phyloP scores from a whole-genome alignment of 495 filamentous ascomycete genomes.

The Penicillium lagena region DNA sequence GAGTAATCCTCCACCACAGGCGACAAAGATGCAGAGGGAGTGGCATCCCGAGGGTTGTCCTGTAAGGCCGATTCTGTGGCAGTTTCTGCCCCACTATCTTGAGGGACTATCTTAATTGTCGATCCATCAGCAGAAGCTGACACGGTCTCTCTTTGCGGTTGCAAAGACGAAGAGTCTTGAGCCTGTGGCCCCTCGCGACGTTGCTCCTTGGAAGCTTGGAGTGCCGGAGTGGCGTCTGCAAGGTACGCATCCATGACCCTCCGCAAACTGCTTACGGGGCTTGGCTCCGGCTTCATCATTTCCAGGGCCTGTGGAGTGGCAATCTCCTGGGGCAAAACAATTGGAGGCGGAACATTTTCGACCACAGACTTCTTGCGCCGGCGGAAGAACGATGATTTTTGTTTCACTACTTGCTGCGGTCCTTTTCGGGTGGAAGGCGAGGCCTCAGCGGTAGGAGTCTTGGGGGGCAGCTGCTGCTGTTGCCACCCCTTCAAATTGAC shows the following conservation, averaged over 20 bases:
- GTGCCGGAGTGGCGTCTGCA: slow-evolving; percentile 16
- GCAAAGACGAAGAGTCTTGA: slow-evolving; percentile 9
- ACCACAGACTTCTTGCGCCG: slow-evolving; percentile 81
- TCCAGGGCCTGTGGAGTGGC: slow-evolving; percentile 18
- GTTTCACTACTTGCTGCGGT: slow-evolving; percentile 58
- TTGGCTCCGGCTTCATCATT: slow-evolving; percentile 41
- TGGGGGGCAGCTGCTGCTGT: slow-evolving; percentile 21
- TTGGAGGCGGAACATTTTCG: slow-evolving; percentile 46
- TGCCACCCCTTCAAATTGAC: slow-evolving; percentile 15
- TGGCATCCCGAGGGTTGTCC: slow-evolving; percentile 14
- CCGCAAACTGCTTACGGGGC: slow-evolving; percentile 82
- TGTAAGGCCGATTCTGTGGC: slow-evolving; percentile 16
- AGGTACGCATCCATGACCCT: slow-evolving; percentile 89
- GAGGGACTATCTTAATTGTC: slow-evolving; percentile 20
- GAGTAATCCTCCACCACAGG: slow-evolving; percentile 28
- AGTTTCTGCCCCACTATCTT: not conserved
- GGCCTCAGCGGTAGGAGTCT: slow-evolving; percentile 16
- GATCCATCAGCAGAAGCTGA: slow-evolving; percentile 35
- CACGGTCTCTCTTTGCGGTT: slow-evolving; percentile 22
- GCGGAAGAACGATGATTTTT: slow-evolving; percentile 93
- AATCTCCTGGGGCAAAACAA: slow-evolving; percentile 35
- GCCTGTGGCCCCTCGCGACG: slow-evolving; percentile 12
- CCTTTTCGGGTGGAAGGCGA: slow-evolving; percentile 37
- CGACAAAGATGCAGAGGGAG: slow-evolving; percentile 17
- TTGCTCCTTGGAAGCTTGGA: slow-evolving; percentile 16